Evolutionary conservation across 257 asterid genomes (phyloP).

Genomic region (Buddleja alternifolia): DNA sequence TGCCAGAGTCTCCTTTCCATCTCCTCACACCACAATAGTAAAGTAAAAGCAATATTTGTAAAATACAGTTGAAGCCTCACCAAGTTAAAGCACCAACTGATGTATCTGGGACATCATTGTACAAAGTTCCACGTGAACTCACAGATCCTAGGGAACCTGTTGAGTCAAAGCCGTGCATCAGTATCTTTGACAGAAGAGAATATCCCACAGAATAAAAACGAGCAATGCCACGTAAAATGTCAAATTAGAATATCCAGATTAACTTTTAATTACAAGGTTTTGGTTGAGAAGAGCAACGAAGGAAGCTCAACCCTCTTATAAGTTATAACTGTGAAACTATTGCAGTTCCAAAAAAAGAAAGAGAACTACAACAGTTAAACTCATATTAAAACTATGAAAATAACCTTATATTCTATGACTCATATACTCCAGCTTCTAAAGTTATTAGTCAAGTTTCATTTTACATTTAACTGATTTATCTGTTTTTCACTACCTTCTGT

Average conservation of each 20-base stretch:
- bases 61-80: constrained; percentile 49
- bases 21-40: constrained; percentile 12
- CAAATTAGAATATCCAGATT: neutral
- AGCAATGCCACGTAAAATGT: neutral
- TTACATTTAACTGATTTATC: too few species aligned
- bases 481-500: too few species aligned
- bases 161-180: constrained; percentile 29
- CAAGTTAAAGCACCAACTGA: constrained; percentile 60
- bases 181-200: constrained; percentile 24
- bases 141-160: constrained; percentile 88
- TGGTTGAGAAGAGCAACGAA: constrained; percentile 4
- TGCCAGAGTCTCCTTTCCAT: constrained; percentile 20
- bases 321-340: neutral
- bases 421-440: too few species aligned
- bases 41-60: constrained; percentile 18
- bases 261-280: neutral
- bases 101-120: constrained; percentile 46
- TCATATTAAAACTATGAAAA: neutral
- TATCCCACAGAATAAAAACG: constrained; percentile 3
- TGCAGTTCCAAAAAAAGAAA: neutral
- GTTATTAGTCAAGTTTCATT: too few species aligned
- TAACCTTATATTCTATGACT: neutral
- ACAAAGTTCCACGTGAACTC: constrained; percentile 80
- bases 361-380: neutral
- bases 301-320: neutral